Evolutionary conservation across 2,329 filamentous ascomycete genomes (phyloP).

Genomic region (Penicillium sp.): DNA sequence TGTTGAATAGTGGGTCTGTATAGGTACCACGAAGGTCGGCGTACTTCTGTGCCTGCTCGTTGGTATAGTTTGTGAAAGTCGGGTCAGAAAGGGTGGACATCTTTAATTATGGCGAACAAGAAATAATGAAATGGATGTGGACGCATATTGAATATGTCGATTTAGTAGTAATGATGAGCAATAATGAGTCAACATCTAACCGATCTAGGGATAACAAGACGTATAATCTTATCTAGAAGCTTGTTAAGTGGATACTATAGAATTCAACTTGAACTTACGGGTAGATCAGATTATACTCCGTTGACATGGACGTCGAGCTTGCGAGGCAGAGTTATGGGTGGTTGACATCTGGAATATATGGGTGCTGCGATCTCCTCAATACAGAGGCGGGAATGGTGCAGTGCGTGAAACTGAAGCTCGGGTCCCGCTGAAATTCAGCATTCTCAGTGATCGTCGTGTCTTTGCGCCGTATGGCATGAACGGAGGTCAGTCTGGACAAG

Average conservation of each 20-base stretch:
- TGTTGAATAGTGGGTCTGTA: conserved; percentile 47
- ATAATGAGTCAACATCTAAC: background rate
- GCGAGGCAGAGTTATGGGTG: no score
- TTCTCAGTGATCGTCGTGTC: conserved; percentile 22
- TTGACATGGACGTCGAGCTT: no score
- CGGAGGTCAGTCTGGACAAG: conserved; percentile 73
- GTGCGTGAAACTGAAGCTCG: conserved; percentile 76
- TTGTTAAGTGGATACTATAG: no score
- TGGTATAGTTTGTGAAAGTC: conserved; percentile 25
- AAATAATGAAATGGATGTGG: background rate
- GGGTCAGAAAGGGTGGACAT: conserved; percentile 7
- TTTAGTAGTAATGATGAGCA: background rate
- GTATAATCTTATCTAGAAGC: background rate
- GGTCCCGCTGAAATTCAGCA: conserved; percentile 16
- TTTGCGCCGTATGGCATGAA: conserved; percentile 48
- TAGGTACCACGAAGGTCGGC: conserved; percentile 52
- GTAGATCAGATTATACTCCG: no score
- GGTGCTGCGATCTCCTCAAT: no score
- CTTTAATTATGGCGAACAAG: background rate
- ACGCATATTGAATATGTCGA: background rate
- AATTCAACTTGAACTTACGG: no score
- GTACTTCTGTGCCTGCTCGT: conserved; percentile 29
- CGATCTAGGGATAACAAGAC: no score
- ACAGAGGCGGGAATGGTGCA: conserved; percentile 72
- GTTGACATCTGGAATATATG: no score